These are phyloP conservation scores for Penicillium sp. DNA, from an alignment of 2,329 filamentous ascomycete species.

Conservation along the genomic window DNA sequence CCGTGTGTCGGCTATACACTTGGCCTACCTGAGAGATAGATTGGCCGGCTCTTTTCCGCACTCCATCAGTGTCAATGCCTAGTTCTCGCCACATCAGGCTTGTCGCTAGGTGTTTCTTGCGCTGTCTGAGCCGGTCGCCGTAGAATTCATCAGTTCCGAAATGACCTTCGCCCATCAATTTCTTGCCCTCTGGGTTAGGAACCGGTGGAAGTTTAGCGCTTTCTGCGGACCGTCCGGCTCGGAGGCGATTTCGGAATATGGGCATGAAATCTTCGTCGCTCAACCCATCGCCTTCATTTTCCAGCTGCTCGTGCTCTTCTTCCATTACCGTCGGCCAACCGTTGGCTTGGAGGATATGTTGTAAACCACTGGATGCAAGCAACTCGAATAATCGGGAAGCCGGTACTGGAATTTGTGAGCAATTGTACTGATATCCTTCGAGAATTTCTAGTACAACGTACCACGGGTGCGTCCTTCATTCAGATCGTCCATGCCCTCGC, in stretches of 20 bases:
- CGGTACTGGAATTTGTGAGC: conserved; percentile 30
- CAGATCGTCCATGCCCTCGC: conserved; percentile 39
- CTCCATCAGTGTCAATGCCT: conserved; percentile 62
- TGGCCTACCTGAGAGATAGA: conserved; percentile 65
- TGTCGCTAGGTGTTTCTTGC: conserved; percentile 61
- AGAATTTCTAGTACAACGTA: conserved; percentile 15
- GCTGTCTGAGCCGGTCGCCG: conserved; percentile 53
- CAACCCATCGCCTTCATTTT: conserved; percentile 29
- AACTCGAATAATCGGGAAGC: conserved; percentile 53
- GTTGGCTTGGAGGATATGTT: conserved; percentile 50
- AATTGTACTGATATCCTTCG: not conserved
- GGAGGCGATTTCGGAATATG: conserved; percentile 46
- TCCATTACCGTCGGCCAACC: conserved; percentile 21
- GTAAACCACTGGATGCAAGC: conserved; percentile 54
- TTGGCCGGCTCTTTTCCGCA: conserved; percentile 61
- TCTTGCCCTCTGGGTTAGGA: conserved; percentile 72
- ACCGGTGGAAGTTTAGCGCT: conserved; percentile 72
- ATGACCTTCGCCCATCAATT: conserved; percentile 76
- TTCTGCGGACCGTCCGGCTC: conserved; percentile 45
- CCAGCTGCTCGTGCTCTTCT: conserved; percentile 12
- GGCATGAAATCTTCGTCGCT: conserved; percentile 30
- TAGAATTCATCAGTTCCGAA: conserved; percentile 71
- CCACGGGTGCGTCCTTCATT: conserved; percentile 23
- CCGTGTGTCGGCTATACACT: not conserved
- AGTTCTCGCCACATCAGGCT: conserved; percentile 80